phyloP scores from a whole-genome alignment of 257 asterid genomes.

The Solanum pinnatisectum region DNA sequence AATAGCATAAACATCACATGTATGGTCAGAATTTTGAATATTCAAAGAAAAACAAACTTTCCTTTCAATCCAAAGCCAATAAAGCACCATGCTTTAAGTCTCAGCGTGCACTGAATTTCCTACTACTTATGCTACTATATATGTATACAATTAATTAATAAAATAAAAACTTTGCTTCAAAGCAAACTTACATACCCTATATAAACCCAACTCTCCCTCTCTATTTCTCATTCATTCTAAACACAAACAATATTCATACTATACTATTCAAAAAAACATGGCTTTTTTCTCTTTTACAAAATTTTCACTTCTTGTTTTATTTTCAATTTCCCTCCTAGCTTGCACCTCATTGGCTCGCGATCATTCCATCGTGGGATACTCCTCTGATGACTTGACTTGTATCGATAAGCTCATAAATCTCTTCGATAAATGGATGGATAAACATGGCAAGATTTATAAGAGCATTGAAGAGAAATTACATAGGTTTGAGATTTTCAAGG shows the following conservation, averaged over 20 bases:
- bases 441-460: constrained; percentile 38
- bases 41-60: constrained; percentile 27
- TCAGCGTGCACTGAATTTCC: constrained; percentile 17
- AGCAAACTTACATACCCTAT: constrained; percentile 14
- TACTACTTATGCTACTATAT: background rate
- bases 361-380: constrained; percentile 50
- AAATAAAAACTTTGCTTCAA: constrained; percentile 13
- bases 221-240: constrained; percentile 7
- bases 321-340: constrained; percentile 11
- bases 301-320: constrained; percentile 18
- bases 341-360: constrained; percentile 22
- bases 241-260: constrained; percentile 7
- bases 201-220: constrained; percentile 10
- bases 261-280: constrained; percentile 14
- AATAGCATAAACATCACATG: background rate
- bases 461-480: constrained; percentile 52
- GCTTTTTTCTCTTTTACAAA: constrained; percentile 22
- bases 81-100: constrained; percentile 45
- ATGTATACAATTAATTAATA: background rate
- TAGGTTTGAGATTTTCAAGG: constrained; percentile 61
- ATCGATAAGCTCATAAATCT: constrained; percentile 51
- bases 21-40: background rate
- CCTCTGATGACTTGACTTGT: constrained; percentile 42
- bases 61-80: constrained; percentile 24
- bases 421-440: constrained; percentile 49